These are phyloP conservation scores for Peniophora sp. DNA, from an alignment of 1,284 basidiomycete species.

Conservation along the genomic window DNA sequence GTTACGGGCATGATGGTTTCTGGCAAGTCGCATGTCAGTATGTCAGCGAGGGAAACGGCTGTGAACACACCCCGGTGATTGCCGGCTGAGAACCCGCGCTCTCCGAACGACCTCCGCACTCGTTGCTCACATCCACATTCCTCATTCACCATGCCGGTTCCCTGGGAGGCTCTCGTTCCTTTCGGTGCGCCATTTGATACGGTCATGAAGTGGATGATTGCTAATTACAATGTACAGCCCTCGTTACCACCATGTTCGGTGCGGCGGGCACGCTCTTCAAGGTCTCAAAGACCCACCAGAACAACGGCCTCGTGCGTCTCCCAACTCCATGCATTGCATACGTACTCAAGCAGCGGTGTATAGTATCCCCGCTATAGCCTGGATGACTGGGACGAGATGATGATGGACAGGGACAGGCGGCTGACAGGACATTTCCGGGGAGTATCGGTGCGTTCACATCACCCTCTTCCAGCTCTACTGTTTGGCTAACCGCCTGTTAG, in stretches of 20 bases:
- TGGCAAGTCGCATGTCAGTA: no score
- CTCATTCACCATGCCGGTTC: slow-evolving; percentile 67
- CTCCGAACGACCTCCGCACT: no score
- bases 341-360: slow-evolving; percentile 3
- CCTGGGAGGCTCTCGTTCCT: slow-evolving; percentile 92
- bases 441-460: slow-evolving; percentile 59
- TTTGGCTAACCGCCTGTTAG: slow-evolving; percentile 28
- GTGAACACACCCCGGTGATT: no score
- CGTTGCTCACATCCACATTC: neutral
- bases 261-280: slow-evolving; percentile 82
- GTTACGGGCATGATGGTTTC: no score
- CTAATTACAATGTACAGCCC: slow-evolving; percentile 38
- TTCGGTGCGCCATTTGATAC: slow-evolving; percentile 52
- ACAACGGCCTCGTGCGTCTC: slow-evolving; percentile 45
- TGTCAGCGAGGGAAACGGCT: no score
- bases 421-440: slow-evolving; percentile 85
- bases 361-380: slow-evolving; percentile 80
- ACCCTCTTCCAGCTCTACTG: neutral
- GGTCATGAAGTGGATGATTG: neutral
- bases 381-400: slow-evolving; percentile 89
- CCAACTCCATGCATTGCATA: neutral
- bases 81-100: no score
- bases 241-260: slow-evolving; percentile 84
- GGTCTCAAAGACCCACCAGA: slow-evolving; percentile 69
- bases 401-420: slow-evolving; percentile 86